Conservation (phyloP, 306 rosid genomes). For the Acacia crassicarpa region DNA sequence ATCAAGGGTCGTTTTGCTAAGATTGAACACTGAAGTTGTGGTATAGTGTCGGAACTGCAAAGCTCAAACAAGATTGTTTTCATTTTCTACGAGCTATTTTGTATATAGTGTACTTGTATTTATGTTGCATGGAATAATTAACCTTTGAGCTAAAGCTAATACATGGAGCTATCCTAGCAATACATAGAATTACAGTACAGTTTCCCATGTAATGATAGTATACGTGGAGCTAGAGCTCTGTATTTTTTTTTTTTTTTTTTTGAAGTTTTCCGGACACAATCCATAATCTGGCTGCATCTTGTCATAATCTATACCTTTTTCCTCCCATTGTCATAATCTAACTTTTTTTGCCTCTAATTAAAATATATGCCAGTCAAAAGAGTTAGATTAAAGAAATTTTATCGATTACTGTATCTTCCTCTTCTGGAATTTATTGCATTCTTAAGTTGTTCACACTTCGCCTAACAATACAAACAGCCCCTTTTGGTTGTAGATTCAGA, state of each 20-base stretch:
- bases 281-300: background rate
- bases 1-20: slow-evolving; percentile 88
- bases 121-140: slow-evolving; percentile 14
- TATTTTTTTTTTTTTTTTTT: background rate
- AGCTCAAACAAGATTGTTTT: background rate
- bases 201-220: background rate
- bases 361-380: background rate
- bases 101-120: slow-evolving; percentile 23
- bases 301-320: background rate
- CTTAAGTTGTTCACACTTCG: background rate
- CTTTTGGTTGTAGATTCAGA: background rate
- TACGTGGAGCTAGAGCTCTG: background rate
- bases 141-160: slow-evolving; percentile 16
- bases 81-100: background rate
- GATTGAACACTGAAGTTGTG: slow-evolving; percentile 49
- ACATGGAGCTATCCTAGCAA: slow-evolving; percentile 3
- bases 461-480: background rate
- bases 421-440: background rate
- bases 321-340: background rate
- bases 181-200: slow-evolving; percentile 4
- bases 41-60: slow-evolving; percentile 24
- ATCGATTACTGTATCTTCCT: background rate
- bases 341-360: background rate
- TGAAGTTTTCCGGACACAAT: background rate
- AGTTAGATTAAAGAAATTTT: background rate